Conservation (phyloP, 306 rosid genomes). For the Macrotyloma uniflorum region DNA sequence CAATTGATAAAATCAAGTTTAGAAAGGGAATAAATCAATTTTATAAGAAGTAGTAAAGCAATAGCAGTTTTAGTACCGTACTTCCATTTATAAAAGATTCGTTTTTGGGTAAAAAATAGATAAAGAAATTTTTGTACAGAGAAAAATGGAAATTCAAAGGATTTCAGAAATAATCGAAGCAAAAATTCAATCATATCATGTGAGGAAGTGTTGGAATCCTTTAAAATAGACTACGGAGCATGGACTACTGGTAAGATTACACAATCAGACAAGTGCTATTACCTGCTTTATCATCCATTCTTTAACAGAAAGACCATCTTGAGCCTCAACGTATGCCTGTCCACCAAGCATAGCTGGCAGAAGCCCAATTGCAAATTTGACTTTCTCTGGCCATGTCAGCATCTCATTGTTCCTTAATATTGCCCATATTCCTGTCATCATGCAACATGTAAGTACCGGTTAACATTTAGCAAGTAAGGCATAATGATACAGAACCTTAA, state of each 20-base stretch:
- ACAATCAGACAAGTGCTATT: slow-evolving; percentile 24
- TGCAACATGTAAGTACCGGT: slow-evolving; percentile 21
- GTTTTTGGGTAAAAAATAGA: neutral
- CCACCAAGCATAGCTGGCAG: slow-evolving; percentile 98
- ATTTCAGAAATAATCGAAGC: no score
- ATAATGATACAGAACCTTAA: slow-evolving; percentile 15
- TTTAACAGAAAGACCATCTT: slow-evolving; percentile 79
- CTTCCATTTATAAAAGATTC: neutral
- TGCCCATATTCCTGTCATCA: slow-evolving; percentile 86
- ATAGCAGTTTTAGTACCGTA: neutral
- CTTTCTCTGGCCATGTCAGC: slow-evolving; percentile 98
- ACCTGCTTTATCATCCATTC: slow-evolving; percentile 99
- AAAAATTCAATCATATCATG: no score
- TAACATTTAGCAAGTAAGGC: slow-evolving; percentile 14
- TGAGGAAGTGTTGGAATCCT: no score
- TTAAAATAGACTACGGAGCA: neutral
- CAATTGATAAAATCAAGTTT: neutral
- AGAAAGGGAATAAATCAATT: neutral
- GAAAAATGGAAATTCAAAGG: neutral
- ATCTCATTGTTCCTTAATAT: slow-evolving; percentile 93
- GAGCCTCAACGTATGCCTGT: slow-evolving; percentile 93
- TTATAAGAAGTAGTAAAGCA: neutral
- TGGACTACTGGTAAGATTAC: neutral
- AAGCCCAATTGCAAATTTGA: slow-evolving; percentile 94
- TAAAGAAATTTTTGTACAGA: neutral